Evolutionary conservation across 768 basidiomycete genomes (phyloP), one percentile per base, ranked within the genome.

Genomic region (Trametes cubensis): DNA sequence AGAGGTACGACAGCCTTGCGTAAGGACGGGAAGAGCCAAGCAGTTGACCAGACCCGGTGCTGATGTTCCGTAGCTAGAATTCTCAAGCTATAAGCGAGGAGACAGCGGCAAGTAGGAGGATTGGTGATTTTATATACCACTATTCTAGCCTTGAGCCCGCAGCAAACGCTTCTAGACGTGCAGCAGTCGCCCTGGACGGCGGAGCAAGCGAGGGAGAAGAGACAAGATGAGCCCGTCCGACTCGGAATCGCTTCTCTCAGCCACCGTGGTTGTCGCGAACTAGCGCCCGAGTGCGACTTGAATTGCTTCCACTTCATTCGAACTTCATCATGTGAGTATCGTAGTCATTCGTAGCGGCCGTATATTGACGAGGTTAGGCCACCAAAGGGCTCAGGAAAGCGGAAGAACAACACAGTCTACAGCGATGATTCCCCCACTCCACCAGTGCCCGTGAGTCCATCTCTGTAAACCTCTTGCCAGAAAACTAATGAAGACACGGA

Each of bases 321-420:
- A 21, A 13, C 20, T 15, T 18, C 39, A 8, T 14, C 25, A 58
- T 58, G 58, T 60, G 21, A 21, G 49, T 28, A 45, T 28, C 17
- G 20, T 26, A 21, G 20, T 18, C 17, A 2, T 15, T 13, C 14
- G 3, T 10, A 5, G 18, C 10, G 14, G 18, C 15, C 13, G 38
- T 20, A 5, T 45, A n/a, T 30, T 57, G 18, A 61, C 50, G 2
- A 10, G 20, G 20, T 1, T 38, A 76, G 75, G 75, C 75, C 75
- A 54, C 75, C 75, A 0, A 75, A 75, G 50, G 74, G 74, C 8
- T 69, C 68, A 10, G 67, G 70, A 40, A 76, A 74, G 63, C 70
- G 73, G 55, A 70, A 67, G 40, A 57, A 60, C 30, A 67, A 60
- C 23, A 66, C 67, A 10, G 58, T 69, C 18, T 69, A 67, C 52